Evolutionary conservation across 164 flowering plant species (phyloP), one percentile per base, ranked within the genome.

Genomic region (Stephania cephalantha): DNA sequence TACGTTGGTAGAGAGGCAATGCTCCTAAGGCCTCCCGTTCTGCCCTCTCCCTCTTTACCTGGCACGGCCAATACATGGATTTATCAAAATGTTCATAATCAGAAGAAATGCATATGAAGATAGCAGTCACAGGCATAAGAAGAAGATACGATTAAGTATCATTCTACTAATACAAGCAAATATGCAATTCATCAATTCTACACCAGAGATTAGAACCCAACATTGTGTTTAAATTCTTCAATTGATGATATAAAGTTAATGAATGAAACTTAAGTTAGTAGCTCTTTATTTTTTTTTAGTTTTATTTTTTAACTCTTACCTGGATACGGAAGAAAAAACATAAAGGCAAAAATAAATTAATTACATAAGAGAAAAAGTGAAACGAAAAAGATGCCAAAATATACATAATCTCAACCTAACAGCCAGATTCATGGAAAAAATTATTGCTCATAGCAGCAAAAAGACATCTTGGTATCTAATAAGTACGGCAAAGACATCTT

Each of bases 21-120:
- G 97, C 98, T 82, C 98, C 98, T 84, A 94, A 79, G 31, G 98
- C 95, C 78, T 92, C 90, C 42, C 97, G 91, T 80, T 94, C 98
- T 74, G 87, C 92, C 4, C 68, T 86, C 83, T 94, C 98, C 79
- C 77, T 88, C 85, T 90, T 84, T 46, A 94, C 93, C 97, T 94
- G 89, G 84, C 81, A 65, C 9, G n/a, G 6, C 53, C 6, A 45
- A 53, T 29, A 25, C 12, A 10, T 4, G 69, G 35, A 13, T 2
- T 66, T 25, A 29, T 9, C 29, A 4, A 66, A 10, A 29, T 10
- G 9, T 15, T 66, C 69, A 35, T 35, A 66, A 66, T 22, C 30
- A 4, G 18, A 30, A n/a, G 22, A 4, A 15, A 13, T 18, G n/a
- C 10, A 17, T 55, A 17, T 7, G n/a, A 13, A 55, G 63, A 55